phyloP scores from a whole-genome alignment of 495 filamentous ascomycete species.

The Aspergillus saccharolyticus region DNA sequence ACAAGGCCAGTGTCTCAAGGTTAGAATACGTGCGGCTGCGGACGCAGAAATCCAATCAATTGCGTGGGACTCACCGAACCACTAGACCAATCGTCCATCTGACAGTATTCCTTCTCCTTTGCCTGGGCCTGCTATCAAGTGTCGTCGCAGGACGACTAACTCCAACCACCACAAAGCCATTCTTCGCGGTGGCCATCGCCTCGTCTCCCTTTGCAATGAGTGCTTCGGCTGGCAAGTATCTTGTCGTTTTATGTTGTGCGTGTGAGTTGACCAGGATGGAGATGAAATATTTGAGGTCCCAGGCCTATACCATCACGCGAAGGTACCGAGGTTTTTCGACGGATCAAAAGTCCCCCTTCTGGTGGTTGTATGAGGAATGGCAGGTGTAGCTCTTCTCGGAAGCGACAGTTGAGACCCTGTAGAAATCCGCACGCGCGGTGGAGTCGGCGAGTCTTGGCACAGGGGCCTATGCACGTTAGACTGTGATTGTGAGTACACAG shows the following conservation, averaged over 20 bases:
- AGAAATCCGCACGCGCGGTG: not conserved
- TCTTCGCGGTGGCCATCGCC: constrained; percentile 25
- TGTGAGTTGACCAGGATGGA: not conserved
- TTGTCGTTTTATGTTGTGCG: constrained; percentile 4
- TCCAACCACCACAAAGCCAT: constrained; percentile 26
- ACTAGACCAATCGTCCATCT: constrained; percentile 52
- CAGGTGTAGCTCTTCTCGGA: not conserved
- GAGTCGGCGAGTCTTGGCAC: not conserved
- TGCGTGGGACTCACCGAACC: constrained; percentile 52
- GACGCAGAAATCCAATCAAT: not conserved
- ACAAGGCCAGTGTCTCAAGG: not conserved
- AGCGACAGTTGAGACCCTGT: not conserved
- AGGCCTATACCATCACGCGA: not conserved
- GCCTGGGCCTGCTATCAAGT: constrained; percentile 12
- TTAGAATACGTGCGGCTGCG: not conserved
- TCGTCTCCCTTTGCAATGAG: constrained; percentile 1
- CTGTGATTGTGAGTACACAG: too few species aligned
- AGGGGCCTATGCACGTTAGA: not conserved
- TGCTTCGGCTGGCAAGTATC: not conserved
- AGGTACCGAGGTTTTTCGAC: not conserved
- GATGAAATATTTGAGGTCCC: not conserved
- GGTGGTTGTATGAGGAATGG: not conserved
- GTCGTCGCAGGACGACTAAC: constrained; percentile 13
- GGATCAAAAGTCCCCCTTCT: not conserved
- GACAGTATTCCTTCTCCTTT: constrained; percentile 31